phyloP scores from a whole-genome alignment of 805 yeast genomes.

The Candida succiphila region DNA sequence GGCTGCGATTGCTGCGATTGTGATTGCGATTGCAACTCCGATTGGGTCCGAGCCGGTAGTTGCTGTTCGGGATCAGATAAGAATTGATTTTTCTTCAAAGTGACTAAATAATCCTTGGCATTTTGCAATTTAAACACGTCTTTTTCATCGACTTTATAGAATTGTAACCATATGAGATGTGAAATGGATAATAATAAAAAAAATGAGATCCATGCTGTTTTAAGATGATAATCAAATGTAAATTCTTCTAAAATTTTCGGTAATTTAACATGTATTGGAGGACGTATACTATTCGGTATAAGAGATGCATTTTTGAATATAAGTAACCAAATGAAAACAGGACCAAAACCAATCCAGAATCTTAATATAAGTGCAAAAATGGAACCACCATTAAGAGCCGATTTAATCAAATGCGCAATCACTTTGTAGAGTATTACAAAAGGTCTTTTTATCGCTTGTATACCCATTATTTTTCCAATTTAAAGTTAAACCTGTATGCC shows the following conservation, averaged over 20 bases:
- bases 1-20: too few species aligned
- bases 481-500: too few species aligned
- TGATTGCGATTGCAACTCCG: too few species aligned
- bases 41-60: too few species aligned
- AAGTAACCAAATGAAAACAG: conserved; percentile 43
- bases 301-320: conserved; percentile 51
- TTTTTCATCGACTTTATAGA: conserved; percentile 5
- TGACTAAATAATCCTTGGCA: not conserved
- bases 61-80: too few species aligned
- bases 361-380: conserved; percentile 29
- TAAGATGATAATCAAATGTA: conserved; percentile 20
- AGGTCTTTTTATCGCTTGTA: too few species aligned
- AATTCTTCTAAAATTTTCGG: conserved; percentile 32
- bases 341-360: conserved; percentile 40
- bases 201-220: conserved; percentile 14
- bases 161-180: conserved; percentile 11
- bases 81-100: not conserved
- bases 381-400: conserved; percentile 26
- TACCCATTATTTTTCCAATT: too few species aligned
- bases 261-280: conserved; percentile 38
- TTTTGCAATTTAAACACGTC: not conserved
- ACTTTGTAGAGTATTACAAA: not conserved
- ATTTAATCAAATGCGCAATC: not conserved
- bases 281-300: conserved; percentile 46
- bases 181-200: conserved; percentile 4